These are phyloP conservation scores for Castanospermum australe DNA, from an alignment of 306 rosid genomes.

Conservation along the genomic window DNA sequence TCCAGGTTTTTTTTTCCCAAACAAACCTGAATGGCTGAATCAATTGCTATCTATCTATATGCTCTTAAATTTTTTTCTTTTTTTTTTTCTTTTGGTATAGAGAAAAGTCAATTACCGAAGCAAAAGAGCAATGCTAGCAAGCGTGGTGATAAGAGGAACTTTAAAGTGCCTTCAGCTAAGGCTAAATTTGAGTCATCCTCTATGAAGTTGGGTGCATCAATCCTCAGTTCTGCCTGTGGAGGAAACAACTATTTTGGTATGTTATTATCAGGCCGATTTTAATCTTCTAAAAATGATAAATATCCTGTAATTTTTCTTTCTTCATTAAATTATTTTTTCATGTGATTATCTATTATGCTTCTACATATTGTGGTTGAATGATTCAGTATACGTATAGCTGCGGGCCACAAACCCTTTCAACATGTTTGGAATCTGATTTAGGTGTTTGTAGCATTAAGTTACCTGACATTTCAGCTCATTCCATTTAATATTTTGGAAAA, in stretches of 20 bases:
- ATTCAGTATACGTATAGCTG: neutral
- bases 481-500: constrained; percentile 13
- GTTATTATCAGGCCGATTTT: constrained; percentile 14
- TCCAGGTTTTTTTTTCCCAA: constrained; percentile 49
- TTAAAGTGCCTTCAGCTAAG: constrained; percentile 62
- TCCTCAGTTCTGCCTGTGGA: constrained; percentile 60
- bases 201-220: constrained; percentile 58
- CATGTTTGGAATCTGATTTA: constrained; percentile 19
- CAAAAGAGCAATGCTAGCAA: constrained; percentile 68
- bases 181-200: constrained; percentile 73
- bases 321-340: neutral
- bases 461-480: neutral
- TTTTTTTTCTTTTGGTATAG: constrained; percentile 43
- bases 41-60: neutral
- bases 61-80: constrained; percentile 8
- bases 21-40: too few species aligned
- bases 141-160: constrained; percentile 80
- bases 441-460: constrained; percentile 6
- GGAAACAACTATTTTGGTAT: constrained; percentile 82
- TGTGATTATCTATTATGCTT: neutral
- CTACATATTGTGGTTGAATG: constrained; percentile 9
- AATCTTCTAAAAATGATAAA: neutral
- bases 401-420: neutral
- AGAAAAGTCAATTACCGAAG: constrained; percentile 60
- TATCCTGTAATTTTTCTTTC: neutral